These are phyloP conservation scores for Zopfia rhizophila DNA, from an alignment of 2,329 filamentous ascomycete genomes.

Conservation along the genomic window DNA sequence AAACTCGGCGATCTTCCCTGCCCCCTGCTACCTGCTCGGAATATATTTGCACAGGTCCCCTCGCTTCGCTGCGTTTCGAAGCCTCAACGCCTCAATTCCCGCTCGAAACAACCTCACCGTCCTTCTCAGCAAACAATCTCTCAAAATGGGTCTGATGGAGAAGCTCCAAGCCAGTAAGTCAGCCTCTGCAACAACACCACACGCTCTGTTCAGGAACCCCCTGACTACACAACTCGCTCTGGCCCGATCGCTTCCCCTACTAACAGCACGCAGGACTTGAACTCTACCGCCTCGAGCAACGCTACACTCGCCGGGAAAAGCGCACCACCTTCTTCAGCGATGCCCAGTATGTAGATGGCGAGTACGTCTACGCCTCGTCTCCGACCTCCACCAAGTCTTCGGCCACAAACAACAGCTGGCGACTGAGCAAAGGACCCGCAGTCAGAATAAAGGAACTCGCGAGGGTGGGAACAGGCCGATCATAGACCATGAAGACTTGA, in stretches of 20 bases:
- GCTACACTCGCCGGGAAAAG: constrained; percentile 90
- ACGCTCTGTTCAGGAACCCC: background rate
- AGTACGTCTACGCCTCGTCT: constrained; percentile 78
- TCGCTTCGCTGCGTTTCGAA: constrained; percentile 18
- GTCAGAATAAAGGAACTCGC: constrained; percentile 46
- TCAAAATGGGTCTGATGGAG: constrained; percentile 52
- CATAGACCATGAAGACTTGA: constrained; percentile 20
- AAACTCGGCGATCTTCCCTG: constrained; percentile 35
- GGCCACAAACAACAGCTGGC: constrained; percentile 37
- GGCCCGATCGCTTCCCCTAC: constrained; percentile 8
- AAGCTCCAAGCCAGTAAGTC: constrained; percentile 54
- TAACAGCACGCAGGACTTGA: constrained; percentile 70
- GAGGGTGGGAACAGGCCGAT: constrained; percentile 37
- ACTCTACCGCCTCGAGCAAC: constrained; percentile 93
- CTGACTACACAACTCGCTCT: background rate
- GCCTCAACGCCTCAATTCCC: constrained; percentile 11
- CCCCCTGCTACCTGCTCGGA: constrained; percentile 19
- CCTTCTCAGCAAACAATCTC: background rate
- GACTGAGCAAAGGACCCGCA: constrained; percentile 48
- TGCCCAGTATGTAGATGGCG: constrained; percentile 92
- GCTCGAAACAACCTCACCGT: constrained; percentile 11
- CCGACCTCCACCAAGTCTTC: constrained; percentile 44
- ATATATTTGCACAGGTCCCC: constrained; percentile 30
- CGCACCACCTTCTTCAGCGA: constrained; percentile 90
- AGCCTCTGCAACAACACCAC: too few relatives aligned